Evolutionary conservation across 2,329 filamentous ascomycete species (phyloP).

Genomic region (Cercospora sp.): DNA sequence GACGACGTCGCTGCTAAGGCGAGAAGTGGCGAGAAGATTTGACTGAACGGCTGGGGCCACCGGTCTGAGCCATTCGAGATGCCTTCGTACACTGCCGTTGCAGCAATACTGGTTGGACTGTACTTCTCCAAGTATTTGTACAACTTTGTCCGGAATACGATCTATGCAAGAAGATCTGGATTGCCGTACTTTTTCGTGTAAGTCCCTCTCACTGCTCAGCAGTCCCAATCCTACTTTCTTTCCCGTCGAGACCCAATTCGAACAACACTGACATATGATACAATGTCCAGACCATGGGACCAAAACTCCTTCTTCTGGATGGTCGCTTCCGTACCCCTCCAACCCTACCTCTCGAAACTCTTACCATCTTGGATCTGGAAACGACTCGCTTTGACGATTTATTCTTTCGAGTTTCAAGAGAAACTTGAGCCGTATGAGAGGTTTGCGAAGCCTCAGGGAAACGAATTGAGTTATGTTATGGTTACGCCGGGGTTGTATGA

Average conservation of each 20-base stretch:
- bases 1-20: too few species aligned
- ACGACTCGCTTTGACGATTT: conserved; percentile 29
- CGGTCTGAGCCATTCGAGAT: too few species aligned
- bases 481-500: conserved; percentile 30
- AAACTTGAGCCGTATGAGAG: conserved; percentile 22
- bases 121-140: conserved; percentile 28
- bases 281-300: conserved; percentile 26
- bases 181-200: conserved; percentile 30
- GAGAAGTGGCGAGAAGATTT: too few species aligned
- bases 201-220: neutral
- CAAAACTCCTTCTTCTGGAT: conserved; percentile 35
- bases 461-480: conserved; percentile 27
- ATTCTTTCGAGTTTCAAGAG: conserved; percentile 34
- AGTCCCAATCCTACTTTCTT: neutral
- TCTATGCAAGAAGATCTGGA: conserved; percentile 29
- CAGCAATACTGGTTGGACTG: conserved; percentile 20
- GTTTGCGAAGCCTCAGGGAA: conserved; percentile 20
- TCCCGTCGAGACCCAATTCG: too few species aligned
- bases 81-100: conserved; percentile 25
- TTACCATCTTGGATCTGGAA: conserved; percentile 27
- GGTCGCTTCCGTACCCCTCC: conserved; percentile 27
- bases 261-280: neutral
- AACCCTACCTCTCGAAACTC: conserved; percentile 17
- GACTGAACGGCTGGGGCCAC: too few species aligned
- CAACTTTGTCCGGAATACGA: conserved; percentile 29